These are phyloP conservation scores for Ustilago tritici DNA, from an alignment of 1,284 basidiomycete genomes.

Conservation along the genomic window DNA sequence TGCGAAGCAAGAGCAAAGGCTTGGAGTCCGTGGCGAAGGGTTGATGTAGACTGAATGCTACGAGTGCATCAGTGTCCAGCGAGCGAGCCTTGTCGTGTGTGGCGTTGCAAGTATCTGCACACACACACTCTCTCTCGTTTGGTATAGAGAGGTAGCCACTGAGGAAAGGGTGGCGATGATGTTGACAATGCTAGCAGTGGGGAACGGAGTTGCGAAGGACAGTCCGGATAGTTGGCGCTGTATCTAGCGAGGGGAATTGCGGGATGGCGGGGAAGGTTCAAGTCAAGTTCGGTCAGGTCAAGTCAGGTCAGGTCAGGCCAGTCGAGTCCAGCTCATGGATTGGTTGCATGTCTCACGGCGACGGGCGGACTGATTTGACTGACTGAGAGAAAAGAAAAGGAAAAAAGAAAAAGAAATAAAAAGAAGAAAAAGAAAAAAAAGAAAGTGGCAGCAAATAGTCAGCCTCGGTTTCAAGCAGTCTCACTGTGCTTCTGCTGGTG, in stretches of 20 bases:
- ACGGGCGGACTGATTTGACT: background rate
- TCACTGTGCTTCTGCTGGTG: constrained; percentile 10
- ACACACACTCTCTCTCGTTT: background rate
- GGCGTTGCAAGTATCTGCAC: background rate
- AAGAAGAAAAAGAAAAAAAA: too few relatives aligned
- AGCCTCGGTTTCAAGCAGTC: background rate
- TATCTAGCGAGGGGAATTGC: background rate
- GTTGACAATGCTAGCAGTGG: background rate
- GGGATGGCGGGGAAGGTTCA: constrained; percentile 5
- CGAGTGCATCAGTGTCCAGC: background rate
- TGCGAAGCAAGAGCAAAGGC: background rate
- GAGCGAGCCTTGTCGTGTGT: background rate
- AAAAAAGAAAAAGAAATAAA: rapidly evolving
- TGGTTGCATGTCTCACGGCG: background rate
- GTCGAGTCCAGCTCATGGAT: background rate
- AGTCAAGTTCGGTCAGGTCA: background rate
- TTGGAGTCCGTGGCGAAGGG: background rate
- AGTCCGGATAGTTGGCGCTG: background rate
- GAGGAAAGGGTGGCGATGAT: background rate
- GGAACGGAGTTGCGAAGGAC: constrained; percentile 6
- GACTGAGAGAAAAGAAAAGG: background rate
- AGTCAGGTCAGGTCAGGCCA: background rate
- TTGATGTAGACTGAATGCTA: background rate
- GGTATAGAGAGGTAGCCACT: background rate
- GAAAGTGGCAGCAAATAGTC: background rate